Evolutionary conservation across 768 basidiomycete genomes (phyloP), one percentile per base, ranked within the genome.

Genomic region (Xanthoconium purpureum): DNA sequence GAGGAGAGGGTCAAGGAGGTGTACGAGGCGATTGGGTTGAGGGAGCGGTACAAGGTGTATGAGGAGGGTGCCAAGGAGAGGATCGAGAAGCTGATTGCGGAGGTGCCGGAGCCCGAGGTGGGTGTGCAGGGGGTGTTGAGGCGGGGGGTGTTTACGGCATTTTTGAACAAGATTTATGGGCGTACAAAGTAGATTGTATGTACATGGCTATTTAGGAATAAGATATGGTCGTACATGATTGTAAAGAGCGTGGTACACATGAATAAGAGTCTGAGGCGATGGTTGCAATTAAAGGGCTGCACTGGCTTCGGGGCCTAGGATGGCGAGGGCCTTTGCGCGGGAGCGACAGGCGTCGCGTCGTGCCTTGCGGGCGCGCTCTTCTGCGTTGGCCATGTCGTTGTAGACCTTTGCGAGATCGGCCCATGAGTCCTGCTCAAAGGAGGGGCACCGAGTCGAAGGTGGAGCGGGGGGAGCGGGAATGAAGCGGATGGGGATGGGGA

Each of bases 131-230:
- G 77, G 0, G 77, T 77, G 24, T 68, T 86, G 74, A 82, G 73
- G 67, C 73, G 77, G 51, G 85, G 84, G 58, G 88, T 97, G 55
- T 96, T 98, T 74, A 80, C 78, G 58, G 85, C 80, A 64, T 98
- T 97, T 77, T 74, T 98, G 69, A 80, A 81, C 57, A 98, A 98
- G 80, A 95, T 98, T 36, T 83, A 85, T 63, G 79, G 79, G 71
- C 77, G 84, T 59, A 80, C 73, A 58, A 84, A 83, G 75, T 85
- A 77, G 38, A 18, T 38, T 38, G 10, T 4, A 10, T 8, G 7
- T 7, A 10, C 18, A 10, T 18, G 38, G 5, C 17, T 17, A n/a
- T 17, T 17, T 24, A 24, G 24, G 4, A 24, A 24, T 24, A 24
- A 24, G 5, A 43, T 43, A 24, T 12, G 24, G 12, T 8, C 10